Conservation (phyloP, 2,329 filamentous ascomycete species). For the Apiospora phragmitis region DNA sequence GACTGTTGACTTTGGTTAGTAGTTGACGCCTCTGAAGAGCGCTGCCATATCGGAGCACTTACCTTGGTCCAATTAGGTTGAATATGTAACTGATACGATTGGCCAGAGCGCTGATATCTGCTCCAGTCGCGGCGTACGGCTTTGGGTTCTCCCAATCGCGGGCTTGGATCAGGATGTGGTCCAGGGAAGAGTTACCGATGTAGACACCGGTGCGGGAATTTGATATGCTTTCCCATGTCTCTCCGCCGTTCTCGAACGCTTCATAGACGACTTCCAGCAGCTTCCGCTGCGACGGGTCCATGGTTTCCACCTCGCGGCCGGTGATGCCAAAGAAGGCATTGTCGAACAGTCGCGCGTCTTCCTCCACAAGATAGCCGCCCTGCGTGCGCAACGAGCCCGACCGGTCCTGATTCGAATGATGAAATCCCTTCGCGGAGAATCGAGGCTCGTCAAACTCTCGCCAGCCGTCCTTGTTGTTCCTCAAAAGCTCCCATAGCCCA, state of each 20-base stretch:
- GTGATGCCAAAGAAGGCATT: conserved; percentile 32
- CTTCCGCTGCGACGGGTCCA: conserved; percentile 34
- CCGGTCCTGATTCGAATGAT: conserved; percentile 16
- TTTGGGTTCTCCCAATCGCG: conserved; percentile 25
- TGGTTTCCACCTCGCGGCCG: conserved; percentile 27
- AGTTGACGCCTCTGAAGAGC: background rate
- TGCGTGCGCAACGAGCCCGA: conserved; percentile 14
- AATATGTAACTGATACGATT: conserved; percentile 36
- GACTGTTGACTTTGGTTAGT: conserved; percentile 12
- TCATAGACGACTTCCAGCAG: conserved; percentile 38
- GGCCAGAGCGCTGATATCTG: conserved; percentile 25
- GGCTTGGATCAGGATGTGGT: conserved; percentile 19
- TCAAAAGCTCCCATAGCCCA: conserved; percentile 23
- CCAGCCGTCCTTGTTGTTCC: conserved; percentile 18
- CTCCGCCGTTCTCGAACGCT: conserved; percentile 22
- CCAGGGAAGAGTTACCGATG: conserved; percentile 27
- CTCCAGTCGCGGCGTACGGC: conserved; percentile 29
- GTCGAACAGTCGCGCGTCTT: conserved; percentile 29
- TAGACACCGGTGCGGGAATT: conserved; percentile 22
- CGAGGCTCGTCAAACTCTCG: conserved; percentile 17
- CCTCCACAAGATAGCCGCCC: conserved; percentile 31
- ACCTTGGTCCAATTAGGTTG: conserved; percentile 31
- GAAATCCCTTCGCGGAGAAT: conserved; percentile 23
- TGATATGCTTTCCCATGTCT: conserved; percentile 14
- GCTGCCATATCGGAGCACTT: background rate